These are phyloP conservation scores for Lactarius akahatsu DNA, from an alignment of 768 basidiomycete species.

Conservation along the genomic window DNA sequence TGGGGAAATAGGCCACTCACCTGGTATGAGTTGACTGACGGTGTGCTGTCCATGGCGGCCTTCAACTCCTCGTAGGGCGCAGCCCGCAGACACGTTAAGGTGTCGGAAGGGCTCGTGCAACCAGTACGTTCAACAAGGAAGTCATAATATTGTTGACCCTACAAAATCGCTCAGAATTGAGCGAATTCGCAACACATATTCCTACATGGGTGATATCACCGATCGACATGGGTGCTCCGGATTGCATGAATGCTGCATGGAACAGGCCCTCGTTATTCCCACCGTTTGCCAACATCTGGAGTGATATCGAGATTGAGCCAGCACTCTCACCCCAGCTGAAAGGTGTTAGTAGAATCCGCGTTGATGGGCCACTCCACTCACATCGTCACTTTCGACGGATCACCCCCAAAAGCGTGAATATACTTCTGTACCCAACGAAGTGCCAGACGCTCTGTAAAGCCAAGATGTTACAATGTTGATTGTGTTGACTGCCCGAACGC, in stretches of 20 bases:
- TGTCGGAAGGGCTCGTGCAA: slow-evolving; percentile 40
- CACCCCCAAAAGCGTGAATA: slow-evolving; percentile 61
- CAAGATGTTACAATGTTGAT: not conserved
- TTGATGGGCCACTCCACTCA: slow-evolving; percentile 34
- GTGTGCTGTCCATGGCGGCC: slow-evolving; percentile 37
- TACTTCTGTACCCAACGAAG: slow-evolving; percentile 67
- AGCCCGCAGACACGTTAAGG: slow-evolving; percentile 43
- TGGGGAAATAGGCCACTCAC: slow-evolving; percentile 20
- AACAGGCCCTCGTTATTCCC: slow-evolving; percentile 41
- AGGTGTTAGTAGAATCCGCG: not conserved
- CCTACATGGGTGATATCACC: slow-evolving; percentile 35
- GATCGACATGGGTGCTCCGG: slow-evolving; percentile 38
- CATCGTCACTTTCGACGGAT: slow-evolving; percentile 58
- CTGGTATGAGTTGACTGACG: slow-evolving; percentile 35
- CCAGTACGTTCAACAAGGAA: slow-evolving; percentile 39
- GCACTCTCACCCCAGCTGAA: slow-evolving; percentile 51
- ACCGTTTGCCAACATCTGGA: slow-evolving; percentile 45
- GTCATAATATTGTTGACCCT: slow-evolving; percentile 43
- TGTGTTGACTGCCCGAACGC: slow-evolving; percentile 26
- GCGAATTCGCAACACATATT: slow-evolving; percentile 34
- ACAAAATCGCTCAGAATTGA: not conserved
- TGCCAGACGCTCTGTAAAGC: slow-evolving; percentile 49
- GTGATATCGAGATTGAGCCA: slow-evolving; percentile 47
- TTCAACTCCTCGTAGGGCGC: slow-evolving; percentile 37
- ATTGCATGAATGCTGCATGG: slow-evolving; percentile 45